phyloP scores from a whole-genome alignment of 257 asterid species.

The Avicennia marina region DNA sequence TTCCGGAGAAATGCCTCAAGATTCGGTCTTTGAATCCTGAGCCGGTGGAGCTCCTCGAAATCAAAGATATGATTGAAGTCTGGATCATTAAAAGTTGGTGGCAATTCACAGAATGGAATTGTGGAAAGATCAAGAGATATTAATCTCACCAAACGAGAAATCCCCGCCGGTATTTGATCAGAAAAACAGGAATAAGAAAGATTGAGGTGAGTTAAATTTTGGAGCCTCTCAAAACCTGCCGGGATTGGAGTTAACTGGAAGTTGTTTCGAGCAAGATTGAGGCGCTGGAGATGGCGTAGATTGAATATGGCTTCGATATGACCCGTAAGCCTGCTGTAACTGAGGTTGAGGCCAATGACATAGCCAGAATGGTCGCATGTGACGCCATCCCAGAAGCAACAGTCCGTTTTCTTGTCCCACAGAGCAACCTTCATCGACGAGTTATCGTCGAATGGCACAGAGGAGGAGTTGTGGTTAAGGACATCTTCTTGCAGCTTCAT shows the following conservation, averaged over 20 bases:
- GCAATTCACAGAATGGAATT: conserved; percentile 19
- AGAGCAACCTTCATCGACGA: conserved; percentile 14
- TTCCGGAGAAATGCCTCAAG: conserved; percentile 15
- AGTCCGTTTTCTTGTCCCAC: conserved; percentile 21
- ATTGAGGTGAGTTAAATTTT: conserved; percentile 19
- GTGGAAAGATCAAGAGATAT: conserved; percentile 25
- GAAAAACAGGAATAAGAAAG: conserved; percentile 22
- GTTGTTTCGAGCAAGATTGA: conserved; percentile 24
- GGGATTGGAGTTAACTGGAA: conserved; percentile 27
- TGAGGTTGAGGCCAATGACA: conserved; percentile 27
- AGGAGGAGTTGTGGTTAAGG: conserved; percentile 18
- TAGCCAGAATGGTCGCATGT: conserved; percentile 14
- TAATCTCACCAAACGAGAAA: conserved; percentile 17
- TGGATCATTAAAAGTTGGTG: conserved; percentile 23
- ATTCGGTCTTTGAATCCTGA: conserved; percentile 22
- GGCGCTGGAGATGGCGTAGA: conserved; percentile 18
- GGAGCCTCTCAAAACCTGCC: conserved; percentile 20
- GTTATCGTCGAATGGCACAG: conserved; percentile 12
- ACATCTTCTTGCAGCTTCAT: conserved; percentile 18
- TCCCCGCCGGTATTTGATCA: conserved; percentile 21
- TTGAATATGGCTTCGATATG: conserved; percentile 20
- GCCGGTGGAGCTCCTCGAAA: conserved; percentile 16
- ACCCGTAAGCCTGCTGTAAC: conserved; percentile 22
- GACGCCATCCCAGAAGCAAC: conserved; percentile 26
- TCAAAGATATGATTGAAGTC: background rate